phyloP scores from a whole-genome alignment of 2,329 filamentous ascomycete species.

The Fusarium sp. region DNA sequence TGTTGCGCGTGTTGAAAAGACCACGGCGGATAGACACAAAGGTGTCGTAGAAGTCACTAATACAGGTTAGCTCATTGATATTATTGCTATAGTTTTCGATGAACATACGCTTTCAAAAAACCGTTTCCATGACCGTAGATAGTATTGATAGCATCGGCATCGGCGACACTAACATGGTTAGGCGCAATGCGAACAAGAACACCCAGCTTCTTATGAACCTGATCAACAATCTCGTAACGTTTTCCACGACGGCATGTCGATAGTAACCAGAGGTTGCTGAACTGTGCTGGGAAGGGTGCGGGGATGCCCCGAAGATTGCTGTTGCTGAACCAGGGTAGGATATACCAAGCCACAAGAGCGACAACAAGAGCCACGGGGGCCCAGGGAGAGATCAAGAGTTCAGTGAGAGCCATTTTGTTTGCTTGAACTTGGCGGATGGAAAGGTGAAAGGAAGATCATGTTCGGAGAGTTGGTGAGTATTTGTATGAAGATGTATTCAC shows the following conservation, averaged over 20 bases:
- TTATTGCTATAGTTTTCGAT: fast-evolving
- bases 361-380: conserved; percentile 20
- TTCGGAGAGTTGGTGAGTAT: not conserved
- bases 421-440: not conserved
- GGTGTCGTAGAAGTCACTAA: conserved; percentile 86
- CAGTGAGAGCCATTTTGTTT: conserved; percentile 32
- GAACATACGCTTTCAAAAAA: conserved; percentile 72
- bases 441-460: fast-evolving
- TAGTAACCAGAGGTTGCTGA: conserved; percentile 85
- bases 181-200: conserved; percentile 85
- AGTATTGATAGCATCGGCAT: conserved; percentile 77
- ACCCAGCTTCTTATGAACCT: conserved; percentile 79
- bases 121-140: conserved; percentile 86
- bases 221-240: conserved; percentile 72
- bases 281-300: conserved; percentile 70
- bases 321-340: conserved; percentile 61
- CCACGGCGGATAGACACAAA: conserved; percentile 89
- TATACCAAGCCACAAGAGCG: conserved; percentile 28
- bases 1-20: conserved; percentile 89
- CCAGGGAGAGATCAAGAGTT: conserved; percentile 36
- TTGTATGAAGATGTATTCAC: not conserved
- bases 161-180: conserved; percentile 84
- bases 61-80: not conserved
- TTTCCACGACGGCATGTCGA: conserved; percentile 72
- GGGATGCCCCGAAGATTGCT: conserved; percentile 65